Percentiles rank a stretch among this genome's conserved stretches.
phyloP scores from a whole-genome alignment of 164 flowering plant species.

The Umbilicus rupestris region DNA sequence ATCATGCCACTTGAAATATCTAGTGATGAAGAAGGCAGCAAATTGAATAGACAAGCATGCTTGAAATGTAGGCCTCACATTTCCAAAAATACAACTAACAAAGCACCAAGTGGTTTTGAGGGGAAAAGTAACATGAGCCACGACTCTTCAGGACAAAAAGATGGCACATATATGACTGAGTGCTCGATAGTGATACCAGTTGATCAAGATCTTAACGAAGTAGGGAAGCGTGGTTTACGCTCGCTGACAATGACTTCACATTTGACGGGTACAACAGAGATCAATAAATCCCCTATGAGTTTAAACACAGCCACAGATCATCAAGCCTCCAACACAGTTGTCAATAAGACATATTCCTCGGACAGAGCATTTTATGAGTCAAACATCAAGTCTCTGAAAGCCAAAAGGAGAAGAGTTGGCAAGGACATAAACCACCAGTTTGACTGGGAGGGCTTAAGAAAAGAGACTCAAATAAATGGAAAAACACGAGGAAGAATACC shows the following conservation, averaged over 20 bases:
- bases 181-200: conserved; percentile 9
- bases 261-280: conserved; percentile 15
- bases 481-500: conserved; percentile 32
- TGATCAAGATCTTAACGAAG: conserved; percentile 12
- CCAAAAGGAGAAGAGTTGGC: conserved; percentile 22
- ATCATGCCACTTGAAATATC: neutral
- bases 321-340: conserved; percentile 9
- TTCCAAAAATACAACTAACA: neutral
- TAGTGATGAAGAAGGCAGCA: conserved; percentile 9
- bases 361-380: conserved; percentile 13
- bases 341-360: conserved; percentile 12
- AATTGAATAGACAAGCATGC: neutral
- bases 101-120: neutral
- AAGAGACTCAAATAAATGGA: conserved; percentile 24
- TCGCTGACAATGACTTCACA: conserved; percentile 10
- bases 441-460: conserved; percentile 71
- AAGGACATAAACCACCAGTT: conserved; percentile 26
- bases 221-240: conserved; percentile 12
- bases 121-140: neutral
- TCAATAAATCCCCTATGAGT: conserved; percentile 11
- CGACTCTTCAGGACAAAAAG: neutral
- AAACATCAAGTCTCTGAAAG: conserved; percentile 15
- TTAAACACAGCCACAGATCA: conserved; percentile 11
- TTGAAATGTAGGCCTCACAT: neutral
- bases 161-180: neutral